These are phyloP conservation scores for Xylaria sp. DNA, from an alignment of 2,329 filamentous ascomycete species.

Conservation along the genomic window DNA sequence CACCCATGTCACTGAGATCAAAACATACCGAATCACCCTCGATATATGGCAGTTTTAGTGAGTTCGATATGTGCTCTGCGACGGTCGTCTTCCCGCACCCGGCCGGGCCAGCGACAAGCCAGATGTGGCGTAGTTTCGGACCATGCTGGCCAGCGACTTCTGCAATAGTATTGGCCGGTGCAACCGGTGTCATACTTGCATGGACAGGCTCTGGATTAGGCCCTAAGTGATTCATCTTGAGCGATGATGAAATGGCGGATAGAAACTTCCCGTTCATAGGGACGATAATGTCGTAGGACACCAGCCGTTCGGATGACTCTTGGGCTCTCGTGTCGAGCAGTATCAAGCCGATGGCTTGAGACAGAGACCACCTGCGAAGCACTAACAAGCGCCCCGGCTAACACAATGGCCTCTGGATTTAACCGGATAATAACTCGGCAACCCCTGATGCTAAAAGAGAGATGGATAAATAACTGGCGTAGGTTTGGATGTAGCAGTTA, in stretches of 20 bases:
- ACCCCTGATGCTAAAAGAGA: background rate
- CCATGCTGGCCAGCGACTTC: constrained; percentile 24
- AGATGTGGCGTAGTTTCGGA: constrained; percentile 60
- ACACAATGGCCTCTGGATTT: background rate
- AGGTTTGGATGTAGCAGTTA: background rate
- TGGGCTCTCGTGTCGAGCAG: background rate
- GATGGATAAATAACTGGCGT: background rate
- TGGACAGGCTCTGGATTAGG: constrained; percentile 29
- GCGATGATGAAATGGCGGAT: constrained; percentile 31
- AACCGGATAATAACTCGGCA: constrained; percentile 2
- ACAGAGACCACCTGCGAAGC: background rate
- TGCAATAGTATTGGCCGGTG: constrained; percentile 30
- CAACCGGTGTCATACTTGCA: constrained; percentile 29
- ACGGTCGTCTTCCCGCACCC: constrained; percentile 77
- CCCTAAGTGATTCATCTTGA: constrained; percentile 27
- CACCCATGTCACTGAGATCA: background rate
- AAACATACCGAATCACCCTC: constrained; percentile 69
- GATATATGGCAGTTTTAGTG: constrained; percentile 63
- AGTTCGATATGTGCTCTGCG: constrained; percentile 57
- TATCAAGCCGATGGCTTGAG: background rate
- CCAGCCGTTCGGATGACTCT: constrained; percentile 34
- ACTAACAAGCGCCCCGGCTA: background rate
- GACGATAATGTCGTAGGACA: constrained; percentile 46
- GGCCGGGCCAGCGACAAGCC: constrained; percentile 73
- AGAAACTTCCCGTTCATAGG: constrained; percentile 38